Percentiles rank a stretch among this genome's conserved stretches.
phyloP scores from a whole-genome alignment of 2,329 filamentous ascomycete genomes.

The Emmonsiellopsis sp. region DNA sequence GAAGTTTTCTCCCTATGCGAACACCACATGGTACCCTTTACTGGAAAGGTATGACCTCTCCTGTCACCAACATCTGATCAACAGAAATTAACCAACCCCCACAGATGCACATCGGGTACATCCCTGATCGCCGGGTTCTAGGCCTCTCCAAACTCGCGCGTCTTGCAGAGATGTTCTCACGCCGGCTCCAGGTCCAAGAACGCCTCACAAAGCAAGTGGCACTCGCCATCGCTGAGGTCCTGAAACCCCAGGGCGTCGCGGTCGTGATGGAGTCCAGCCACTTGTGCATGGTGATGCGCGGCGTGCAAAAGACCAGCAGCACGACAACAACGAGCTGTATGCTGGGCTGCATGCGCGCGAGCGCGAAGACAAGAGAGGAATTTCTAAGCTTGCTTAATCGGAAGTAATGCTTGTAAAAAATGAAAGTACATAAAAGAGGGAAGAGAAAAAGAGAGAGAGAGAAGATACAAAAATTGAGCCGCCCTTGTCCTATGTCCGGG shows the following conservation, averaged over 20 bases:
- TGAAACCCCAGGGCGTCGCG: constrained; percentile 88
- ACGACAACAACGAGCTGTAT: constrained; percentile 94
- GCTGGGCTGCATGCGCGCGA: constrained; percentile 87
- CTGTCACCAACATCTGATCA: neutral
- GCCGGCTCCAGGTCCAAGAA: constrained; percentile 91
- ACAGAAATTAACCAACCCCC: constrained; percentile 7
- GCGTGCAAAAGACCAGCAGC: constrained; percentile 84
- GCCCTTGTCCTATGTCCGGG: no score
- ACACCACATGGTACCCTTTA: constrained; percentile 95
- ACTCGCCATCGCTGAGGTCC: constrained; percentile 81
- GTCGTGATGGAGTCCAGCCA: constrained; percentile 97
- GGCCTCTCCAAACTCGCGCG: constrained; percentile 92
- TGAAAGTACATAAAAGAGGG: neutral
- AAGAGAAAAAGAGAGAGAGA: neutral
- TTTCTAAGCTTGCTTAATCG: constrained; percentile 74
- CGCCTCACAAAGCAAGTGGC: constrained; percentile 93
- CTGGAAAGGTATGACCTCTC: constrained; percentile 63
- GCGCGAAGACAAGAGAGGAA: constrained; percentile 89
- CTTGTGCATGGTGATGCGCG: constrained; percentile 97
- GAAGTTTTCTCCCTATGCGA: constrained; percentile 92
- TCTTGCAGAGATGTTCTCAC: constrained; percentile 93
- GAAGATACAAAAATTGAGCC: neutral
- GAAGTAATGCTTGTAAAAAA: constrained; percentile 20
- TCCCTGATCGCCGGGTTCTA: constrained; percentile 82
- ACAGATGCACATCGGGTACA: constrained; percentile 98